Evolutionary conservation across 2,329 filamentous ascomycete genomes (phyloP), one percentile per base, ranked within the genome.

Genomic region (Microdochium trichocladiopsis): DNA sequence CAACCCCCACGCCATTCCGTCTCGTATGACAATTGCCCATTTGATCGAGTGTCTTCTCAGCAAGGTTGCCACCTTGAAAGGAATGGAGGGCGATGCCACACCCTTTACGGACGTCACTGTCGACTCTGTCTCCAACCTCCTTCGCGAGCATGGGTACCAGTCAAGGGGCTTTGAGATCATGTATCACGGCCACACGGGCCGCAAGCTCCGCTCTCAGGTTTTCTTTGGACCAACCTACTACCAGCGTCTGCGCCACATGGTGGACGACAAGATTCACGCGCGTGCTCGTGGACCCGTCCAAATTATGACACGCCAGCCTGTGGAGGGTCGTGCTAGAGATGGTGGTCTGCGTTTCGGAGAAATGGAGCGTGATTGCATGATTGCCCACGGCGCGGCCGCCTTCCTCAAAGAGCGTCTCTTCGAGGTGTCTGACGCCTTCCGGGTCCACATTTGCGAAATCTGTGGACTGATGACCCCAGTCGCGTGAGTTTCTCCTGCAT

Each of bases 341-440:
- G 94, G 94, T 80, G 94, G 94, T 77, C 81, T 99, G 47, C 93
- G 95, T 68, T 99, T 99, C 83, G 94, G 94, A 85, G 94, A 99
- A 79, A 99, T 99, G 94, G 95, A 99, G 74, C 93, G 95, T 76
- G 95, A 99, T 83, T 99, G 94, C 70, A 99, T 99, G 94, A 99
- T 99, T 76, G 91, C 95, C n/a, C 95, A 99, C 69, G 94, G 94
- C 67, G 94, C 95, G 3, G 93, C 90, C 51, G 87, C 92, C 2
- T 99, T 99, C 81, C 74, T 99, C 66, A 99, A 99, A 75, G 94
- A 99, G 77, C 84, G 94, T 64, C 74, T 99, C 53, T 96, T 99
- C 64, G 93, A 97, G 69, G 94, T 99, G 50, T 96, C 90, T 51
- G 94, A 99, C 75, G 93, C 94, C 36, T 99, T 97, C 81, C 82